Evolutionary conservation across 345 rosid genomes (phyloP).

Genomic region (Eucalyptus grandis): DNA sequence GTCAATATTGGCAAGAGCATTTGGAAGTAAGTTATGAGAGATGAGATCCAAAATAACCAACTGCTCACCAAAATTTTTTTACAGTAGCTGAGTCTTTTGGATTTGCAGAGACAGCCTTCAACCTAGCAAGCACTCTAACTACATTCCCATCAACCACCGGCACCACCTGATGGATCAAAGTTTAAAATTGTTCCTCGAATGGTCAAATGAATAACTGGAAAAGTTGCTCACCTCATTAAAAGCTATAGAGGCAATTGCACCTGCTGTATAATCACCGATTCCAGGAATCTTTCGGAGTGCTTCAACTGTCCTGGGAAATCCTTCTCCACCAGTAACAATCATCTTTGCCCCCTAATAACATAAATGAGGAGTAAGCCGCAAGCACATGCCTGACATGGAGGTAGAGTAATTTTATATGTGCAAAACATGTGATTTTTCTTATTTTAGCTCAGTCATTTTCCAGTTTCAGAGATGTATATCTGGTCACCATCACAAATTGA

Average conservation of each 20-base stretch:
- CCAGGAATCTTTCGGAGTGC: conserved; percentile 50
- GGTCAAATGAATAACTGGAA: background rate
- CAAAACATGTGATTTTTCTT: background rate
- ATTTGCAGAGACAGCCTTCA: conserved; percentile 72
- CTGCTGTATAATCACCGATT: conserved; percentile 69
- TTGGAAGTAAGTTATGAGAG: background rate
- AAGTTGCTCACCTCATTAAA: conserved; percentile 46
- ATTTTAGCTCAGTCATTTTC: background rate
- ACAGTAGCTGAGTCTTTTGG: conserved; percentile 55
- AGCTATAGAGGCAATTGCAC: conserved; percentile 70
- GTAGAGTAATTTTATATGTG: background rate
- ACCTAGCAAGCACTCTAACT: conserved; percentile 56
- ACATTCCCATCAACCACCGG: conserved; percentile 77
- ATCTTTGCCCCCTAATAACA: conserved; percentile 56
- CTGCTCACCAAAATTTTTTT: conserved; percentile 63
- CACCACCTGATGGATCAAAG: conserved; percentile 32
- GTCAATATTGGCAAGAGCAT: background rate
- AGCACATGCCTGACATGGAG: background rate
- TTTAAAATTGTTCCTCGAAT: background rate
- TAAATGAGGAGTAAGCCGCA: background rate
- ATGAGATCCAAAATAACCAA: background rate
- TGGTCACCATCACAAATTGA: background rate
- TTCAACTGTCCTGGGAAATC: conserved; percentile 41
- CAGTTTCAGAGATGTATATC: background rate
- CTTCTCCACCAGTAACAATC: conserved; percentile 29